These are phyloP conservation scores for Rhodosporidiobolus sp. DNA, from an alignment of 768 basidiomycete genomes.

Conservation along the genomic window DNA sequence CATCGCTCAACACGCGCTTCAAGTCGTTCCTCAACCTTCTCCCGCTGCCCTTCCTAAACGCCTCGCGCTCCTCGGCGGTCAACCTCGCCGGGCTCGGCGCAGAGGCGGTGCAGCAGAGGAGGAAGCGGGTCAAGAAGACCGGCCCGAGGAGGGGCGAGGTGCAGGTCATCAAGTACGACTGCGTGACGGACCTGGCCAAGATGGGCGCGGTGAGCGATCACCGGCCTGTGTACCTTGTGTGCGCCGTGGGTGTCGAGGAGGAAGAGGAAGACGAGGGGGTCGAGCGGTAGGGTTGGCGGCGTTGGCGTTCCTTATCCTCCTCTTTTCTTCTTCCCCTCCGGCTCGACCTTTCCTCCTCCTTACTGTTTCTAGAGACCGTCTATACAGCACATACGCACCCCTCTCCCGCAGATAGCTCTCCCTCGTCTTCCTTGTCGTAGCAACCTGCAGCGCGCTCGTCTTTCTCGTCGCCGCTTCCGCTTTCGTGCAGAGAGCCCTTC, in stretches of 20 bases:
- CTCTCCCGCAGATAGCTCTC: too few species aligned
- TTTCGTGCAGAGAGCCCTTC: too few species aligned
- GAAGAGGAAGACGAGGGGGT: neutral
- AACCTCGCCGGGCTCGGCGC: neutral
- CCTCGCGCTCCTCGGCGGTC: neutral
- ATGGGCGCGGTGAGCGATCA: slow-evolving; percentile 80
- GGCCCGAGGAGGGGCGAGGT: slow-evolving; percentile 62
- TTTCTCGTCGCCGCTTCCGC: too few species aligned
- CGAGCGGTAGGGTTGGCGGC: too few species aligned
- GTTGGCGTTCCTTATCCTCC: too few species aligned
- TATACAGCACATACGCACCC: too few species aligned
- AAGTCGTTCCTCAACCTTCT: slow-evolving; percentile 36
- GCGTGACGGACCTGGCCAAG: slow-evolving; percentile 71
- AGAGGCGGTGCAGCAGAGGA: neutral
- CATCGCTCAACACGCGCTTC: slow-evolving; percentile 33
- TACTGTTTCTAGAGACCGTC: too few species aligned
- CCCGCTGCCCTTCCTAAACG: slow-evolving; percentile 27
- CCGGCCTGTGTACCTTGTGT: slow-evolving; percentile 58
- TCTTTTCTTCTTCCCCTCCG: too few species aligned
- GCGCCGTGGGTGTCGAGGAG: neutral
- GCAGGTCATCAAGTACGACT: slow-evolving; percentile 66
- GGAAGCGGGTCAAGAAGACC: neutral
- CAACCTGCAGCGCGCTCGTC: too few species aligned
- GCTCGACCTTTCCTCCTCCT: too few species aligned
- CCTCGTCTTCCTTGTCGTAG: too few species aligned